Conservation (phyloP, 306 rosid genomes). For the Castanea sativa region DNA sequence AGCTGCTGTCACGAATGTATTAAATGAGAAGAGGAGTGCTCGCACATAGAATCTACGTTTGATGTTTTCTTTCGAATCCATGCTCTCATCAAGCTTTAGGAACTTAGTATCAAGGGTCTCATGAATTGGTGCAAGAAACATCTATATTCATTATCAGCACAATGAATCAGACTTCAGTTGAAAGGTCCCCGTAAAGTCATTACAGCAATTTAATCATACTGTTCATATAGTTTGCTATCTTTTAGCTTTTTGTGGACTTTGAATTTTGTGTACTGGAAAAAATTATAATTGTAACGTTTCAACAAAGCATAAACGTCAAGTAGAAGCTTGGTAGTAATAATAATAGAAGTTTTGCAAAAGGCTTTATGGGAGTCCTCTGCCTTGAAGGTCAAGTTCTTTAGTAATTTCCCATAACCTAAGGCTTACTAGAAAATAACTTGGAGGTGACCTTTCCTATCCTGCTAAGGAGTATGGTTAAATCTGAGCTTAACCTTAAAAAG, state of each 20-base stretch:
- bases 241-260: no score
- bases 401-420: neutral
- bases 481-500: neutral
- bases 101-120: constrained; percentile 51
- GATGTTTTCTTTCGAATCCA: constrained; percentile 44
- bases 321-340: no score
- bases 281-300: neutral
- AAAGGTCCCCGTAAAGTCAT: no score
- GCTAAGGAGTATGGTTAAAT: no score
- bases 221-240: no score
- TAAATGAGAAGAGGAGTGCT: constrained; percentile 26
- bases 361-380: neutral
- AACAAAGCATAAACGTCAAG: no score
- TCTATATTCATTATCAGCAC: constrained; percentile 20
- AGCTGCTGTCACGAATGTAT: constrained; percentile 46
- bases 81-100: constrained; percentile 30
- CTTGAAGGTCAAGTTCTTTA: no score
- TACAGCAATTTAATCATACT: no score
- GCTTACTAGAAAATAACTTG: no score
- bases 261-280: no score
- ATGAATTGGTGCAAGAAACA: constrained; percentile 51
- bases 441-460: no score
- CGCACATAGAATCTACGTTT: constrained; percentile 39
- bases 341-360: neutral
- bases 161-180: no score